Evolutionary conservation across 192 early-diverging fungal genomes (phyloP).

Genomic region (Gryganskiella cystojenkinii): DNA sequence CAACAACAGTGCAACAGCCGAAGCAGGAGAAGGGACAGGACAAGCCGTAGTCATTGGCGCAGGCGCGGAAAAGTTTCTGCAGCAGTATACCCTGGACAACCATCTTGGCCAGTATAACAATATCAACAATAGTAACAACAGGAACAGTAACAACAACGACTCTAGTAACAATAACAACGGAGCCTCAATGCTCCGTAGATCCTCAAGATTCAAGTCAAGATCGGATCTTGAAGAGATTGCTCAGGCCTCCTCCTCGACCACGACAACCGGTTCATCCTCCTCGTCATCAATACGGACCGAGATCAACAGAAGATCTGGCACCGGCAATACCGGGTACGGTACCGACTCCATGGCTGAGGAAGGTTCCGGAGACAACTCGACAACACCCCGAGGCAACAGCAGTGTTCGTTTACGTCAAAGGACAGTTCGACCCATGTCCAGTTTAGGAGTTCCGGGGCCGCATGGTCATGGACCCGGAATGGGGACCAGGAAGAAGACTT

Average conservation of each 20-base stretch:
- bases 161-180: slow-evolving; percentile 20
- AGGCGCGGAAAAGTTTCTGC: slow-evolving; percentile 45
- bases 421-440: slow-evolving; percentile 35
- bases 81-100: slow-evolving; percentile 49
- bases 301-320: background rate
- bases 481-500: slow-evolving; percentile 62
- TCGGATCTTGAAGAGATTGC: slow-evolving; percentile 49
- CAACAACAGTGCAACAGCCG: background rate
- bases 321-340: slow-evolving; percentile 24
- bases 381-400: slow-evolving; percentile 8
- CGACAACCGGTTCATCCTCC: background rate
- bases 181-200: slow-evolving; percentile 31
- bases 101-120: slow-evolving; percentile 16
- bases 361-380: slow-evolving; percentile 42
- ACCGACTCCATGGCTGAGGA: slow-evolving; percentile 52
- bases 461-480: slow-evolving; percentile 7
- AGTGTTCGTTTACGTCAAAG: slow-evolving; percentile 27
- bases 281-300: slow-evolving; percentile 6
- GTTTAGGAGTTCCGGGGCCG: slow-evolving; percentile 8
- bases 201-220: slow-evolving; percentile 45
- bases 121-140: slow-evolving; percentile 1
- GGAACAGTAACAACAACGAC: background rate
- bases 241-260: slow-evolving; percentile 23
- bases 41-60: slow-evolving; percentile 11
- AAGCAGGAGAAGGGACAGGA: background rate